phyloP scores from a whole-genome alignment of 129 eudicot genomes.

The Apium graveolens region DNA sequence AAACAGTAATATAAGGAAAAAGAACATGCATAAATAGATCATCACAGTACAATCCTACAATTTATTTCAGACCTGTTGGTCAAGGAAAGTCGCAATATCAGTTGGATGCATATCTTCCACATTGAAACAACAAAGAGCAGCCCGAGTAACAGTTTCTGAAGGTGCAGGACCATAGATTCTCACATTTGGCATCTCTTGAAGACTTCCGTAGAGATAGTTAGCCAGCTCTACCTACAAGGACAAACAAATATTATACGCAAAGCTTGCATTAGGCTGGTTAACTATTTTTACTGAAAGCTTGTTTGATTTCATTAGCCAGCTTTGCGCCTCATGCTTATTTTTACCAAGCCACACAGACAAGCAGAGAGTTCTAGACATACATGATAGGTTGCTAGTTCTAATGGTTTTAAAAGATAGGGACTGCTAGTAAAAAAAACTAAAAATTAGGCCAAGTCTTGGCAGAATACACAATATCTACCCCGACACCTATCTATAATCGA shows the following conservation, averaged over 20 bases:
- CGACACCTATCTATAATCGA: background rate
- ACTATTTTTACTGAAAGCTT: no score
- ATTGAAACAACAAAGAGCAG: slow-evolving; percentile 88
- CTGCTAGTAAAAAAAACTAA: background rate
- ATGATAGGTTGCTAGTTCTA: background rate
- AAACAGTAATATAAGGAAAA: background rate
- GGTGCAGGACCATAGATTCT: slow-evolving; percentile 92
- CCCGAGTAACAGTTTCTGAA: slow-evolving; percentile 59
- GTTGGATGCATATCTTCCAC: slow-evolving; percentile 89
- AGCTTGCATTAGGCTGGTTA: no score
- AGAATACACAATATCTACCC: background rate
- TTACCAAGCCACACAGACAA: no score
- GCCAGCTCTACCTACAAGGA: slow-evolving; percentile 61
- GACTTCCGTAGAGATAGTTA: slow-evolving; percentile 58
- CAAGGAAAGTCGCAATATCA: slow-evolving; percentile 87
- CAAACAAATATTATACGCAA: background rate
- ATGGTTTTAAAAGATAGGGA: background rate
- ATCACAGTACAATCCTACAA: background rate
- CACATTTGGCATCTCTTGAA: slow-evolving; percentile 47
- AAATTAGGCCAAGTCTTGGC: background rate
- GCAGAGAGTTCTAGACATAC: background rate
- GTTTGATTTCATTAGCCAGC: no score
- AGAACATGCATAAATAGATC: background rate
- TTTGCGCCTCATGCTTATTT: no score
- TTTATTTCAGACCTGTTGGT: slow-evolving; percentile 66